Percentiles rank a stretch among this genome's conserved stretches.
phyloP scores from a whole-genome alignment of 139 green algal genomes.

The Asterochloris erici region DNA sequence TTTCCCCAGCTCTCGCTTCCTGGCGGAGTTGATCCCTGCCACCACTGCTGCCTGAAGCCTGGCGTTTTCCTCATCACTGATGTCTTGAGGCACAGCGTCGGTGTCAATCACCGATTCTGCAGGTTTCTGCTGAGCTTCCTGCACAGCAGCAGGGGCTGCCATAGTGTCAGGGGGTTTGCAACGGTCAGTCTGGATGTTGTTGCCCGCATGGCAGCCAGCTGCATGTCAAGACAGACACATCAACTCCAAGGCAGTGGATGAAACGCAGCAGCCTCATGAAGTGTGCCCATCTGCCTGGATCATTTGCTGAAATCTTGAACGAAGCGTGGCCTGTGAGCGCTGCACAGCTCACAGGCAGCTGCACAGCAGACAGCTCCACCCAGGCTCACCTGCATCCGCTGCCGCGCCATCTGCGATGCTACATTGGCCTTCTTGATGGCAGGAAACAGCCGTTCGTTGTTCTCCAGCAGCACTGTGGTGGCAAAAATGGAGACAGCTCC shows the following conservation, averaged over 20 bases:
- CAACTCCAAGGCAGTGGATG: background rate
- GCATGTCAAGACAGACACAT: background rate
- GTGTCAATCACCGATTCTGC: background rate
- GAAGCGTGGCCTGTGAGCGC: background rate
- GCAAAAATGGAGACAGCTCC: slow-evolving; percentile 63
- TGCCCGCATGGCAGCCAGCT: too few species aligned
- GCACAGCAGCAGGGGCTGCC: too few species aligned
- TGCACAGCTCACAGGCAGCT: background rate
- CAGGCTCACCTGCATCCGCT: background rate
- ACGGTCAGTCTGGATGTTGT: too few species aligned
- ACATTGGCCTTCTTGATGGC: slow-evolving; percentile 74
- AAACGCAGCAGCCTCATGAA: background rate
- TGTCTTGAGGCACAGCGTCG: background rate
- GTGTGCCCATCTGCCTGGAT: too few species aligned
- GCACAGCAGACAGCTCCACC: background rate
- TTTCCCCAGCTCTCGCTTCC: background rate
- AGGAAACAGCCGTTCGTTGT: slow-evolving; percentile 67
- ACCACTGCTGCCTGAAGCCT: slow-evolving; percentile 5
- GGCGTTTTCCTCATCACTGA: background rate
- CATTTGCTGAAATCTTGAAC: background rate
- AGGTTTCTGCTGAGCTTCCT: background rate
- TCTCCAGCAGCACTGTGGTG: slow-evolving; percentile 63
- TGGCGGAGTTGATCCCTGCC: background rate
- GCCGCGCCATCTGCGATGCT: slow-evolving; percentile 39
- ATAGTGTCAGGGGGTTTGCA: too few species aligned